Evolutionary conservation across 2,329 filamentous ascomycete species (phyloP), one percentile per base, ranked within the genome.

Genomic region (Penicillium sp.): DNA sequence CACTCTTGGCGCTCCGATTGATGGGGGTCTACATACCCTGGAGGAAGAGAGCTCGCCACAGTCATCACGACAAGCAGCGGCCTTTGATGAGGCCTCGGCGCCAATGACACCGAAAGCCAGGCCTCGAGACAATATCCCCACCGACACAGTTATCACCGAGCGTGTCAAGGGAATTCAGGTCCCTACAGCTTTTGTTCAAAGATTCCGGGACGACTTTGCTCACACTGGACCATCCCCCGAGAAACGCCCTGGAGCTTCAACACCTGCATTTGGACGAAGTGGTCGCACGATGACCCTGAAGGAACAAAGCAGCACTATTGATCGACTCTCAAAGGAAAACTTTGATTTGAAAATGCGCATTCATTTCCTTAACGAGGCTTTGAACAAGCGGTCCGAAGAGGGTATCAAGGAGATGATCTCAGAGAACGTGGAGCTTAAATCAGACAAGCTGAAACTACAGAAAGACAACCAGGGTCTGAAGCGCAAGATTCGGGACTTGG

Each of bases 371-470:
- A 96, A 94, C 72, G 92, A 98, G 76, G 91, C 94, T 1, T 82
- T 99, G 22, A 93, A 96, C 77, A 95, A 94, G 74, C 86, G 96
- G 45, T 97, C 93, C 1, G 94, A 98, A 75, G 94, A 98, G 79
- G 93, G 93, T 66, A 90, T 99, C 75, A 96, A 96, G 79, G 94
- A 97, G 76, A 96, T 97, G 89, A 96, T 98, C 70, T 93, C 92
- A 49, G 94, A 97, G 78, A 99, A 97, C 71, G 94, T 98, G 4
- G 93, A 97, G 75, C 85, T 98, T 53, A 95, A 96, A 78, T 97
- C 94, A 0, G 92, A 91, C 63, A 86, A 97, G 49, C 88, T 94
- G 3, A 91, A 95, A 38, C 85, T 95, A 61, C 92, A 96, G 76
- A 92, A 96, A 66, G 95, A 99, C 72, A 95, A 92, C 74, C 95